Conservation (phyloP, 108 stramenopile species). For the Craspedostauros australis region DNA sequence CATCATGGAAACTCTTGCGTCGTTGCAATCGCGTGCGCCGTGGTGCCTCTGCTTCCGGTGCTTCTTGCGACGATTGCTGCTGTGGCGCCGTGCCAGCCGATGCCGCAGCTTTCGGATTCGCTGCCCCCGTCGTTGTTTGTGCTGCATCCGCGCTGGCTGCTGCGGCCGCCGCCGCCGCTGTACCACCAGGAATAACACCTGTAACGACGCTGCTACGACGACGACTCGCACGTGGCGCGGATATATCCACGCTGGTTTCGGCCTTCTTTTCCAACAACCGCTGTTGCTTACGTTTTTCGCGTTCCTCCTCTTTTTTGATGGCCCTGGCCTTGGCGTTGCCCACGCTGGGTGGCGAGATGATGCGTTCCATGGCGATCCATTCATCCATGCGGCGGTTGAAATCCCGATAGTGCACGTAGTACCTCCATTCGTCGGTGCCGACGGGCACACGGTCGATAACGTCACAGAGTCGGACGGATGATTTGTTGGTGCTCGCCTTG, state of each 20-base stretch:
- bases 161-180: background rate
- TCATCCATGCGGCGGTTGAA: constrained; percentile 99
- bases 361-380: constrained; percentile 84
- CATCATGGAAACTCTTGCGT: constrained; percentile 14
- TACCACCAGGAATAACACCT: constrained; percentile 2
- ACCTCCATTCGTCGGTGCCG: constrained; percentile 49
- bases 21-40: constrained; percentile 15
- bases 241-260: constrained; percentile 23
- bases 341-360: constrained; percentile 70
- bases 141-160: background rate
- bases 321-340: constrained; percentile 81
- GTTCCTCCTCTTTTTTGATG: constrained; percentile 58
- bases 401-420: constrained; percentile 96
- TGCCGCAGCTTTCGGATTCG: too few species aligned
- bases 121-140: background rate
- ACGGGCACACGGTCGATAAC: constrained; percentile 71
- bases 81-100: too few species aligned
- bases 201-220: constrained; percentile 15
- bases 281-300: constrained; percentile 30
- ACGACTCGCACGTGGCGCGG: constrained; percentile 32
- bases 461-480: constrained; percentile 62
- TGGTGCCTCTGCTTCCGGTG: background rate
- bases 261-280: constrained; percentile 28
- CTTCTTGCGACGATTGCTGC: too few species aligned
- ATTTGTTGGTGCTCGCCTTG: background rate